These are phyloP conservation scores for Mucor plumbeus DNA, from an alignment of 371 early-diverging fungal genomes.

Conservation along the genomic window DNA sequence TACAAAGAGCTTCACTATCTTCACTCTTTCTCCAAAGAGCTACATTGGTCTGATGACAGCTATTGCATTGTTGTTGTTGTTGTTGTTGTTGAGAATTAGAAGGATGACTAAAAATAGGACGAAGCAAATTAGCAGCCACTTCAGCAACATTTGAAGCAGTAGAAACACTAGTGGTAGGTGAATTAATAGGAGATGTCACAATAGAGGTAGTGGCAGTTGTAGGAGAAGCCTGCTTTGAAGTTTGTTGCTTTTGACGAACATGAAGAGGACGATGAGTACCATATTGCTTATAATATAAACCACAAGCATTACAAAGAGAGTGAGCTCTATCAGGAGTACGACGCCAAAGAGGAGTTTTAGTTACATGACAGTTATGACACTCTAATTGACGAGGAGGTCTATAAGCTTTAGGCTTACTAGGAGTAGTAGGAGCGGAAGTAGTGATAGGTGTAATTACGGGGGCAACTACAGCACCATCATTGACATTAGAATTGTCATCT, in stretches of 20 bases:
- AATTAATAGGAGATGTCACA: conserved; percentile 5
- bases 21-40: conserved; percentile 86
- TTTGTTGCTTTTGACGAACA: conserved; percentile 60
- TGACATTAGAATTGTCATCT: conserved; percentile 18
- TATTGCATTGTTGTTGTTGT: conserved; percentile 60
- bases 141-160: neutral
- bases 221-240: conserved; percentile 16
- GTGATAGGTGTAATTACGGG: conserved; percentile 10
- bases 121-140: conserved; percentile 20
- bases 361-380: conserved; percentile 83
- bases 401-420: conserved; percentile 27
- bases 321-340: conserved; percentile 77
- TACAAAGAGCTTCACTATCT: conserved; percentile 81
- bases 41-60: conserved; percentile 82
- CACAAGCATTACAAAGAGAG: conserved; percentile 86
- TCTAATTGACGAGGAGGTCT: conserved; percentile 68
- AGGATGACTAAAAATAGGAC: conserved; percentile 25
- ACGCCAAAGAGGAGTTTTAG: conserved; percentile 85
- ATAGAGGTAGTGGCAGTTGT: neutral
- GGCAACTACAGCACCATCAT: conserved; percentile 8
- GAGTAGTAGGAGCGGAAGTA: conserved; percentile 2
- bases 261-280: conserved; percentile 72
- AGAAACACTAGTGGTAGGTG: conserved; percentile 2
- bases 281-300: conserved; percentile 80
- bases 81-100: neutral